Percentiles rank a stretch among this genome's conserved stretches.
These are phyloP conservation scores for Kwoniella botswanensis DNA, from an alignment of 768 basidiomycete genomes.

Conservation along the genomic window DNA sequence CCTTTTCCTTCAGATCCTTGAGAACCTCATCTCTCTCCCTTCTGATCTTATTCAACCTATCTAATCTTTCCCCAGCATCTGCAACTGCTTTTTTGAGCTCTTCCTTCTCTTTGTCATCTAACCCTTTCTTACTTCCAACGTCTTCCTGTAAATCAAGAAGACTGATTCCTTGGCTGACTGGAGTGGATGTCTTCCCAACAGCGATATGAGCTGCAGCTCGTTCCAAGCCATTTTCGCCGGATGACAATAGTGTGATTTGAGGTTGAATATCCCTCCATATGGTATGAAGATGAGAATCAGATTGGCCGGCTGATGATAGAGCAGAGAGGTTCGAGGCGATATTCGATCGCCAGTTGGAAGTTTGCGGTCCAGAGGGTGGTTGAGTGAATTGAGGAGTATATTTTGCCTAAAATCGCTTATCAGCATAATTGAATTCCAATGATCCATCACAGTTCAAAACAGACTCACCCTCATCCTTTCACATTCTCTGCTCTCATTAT, in stretches of 20 bases:
- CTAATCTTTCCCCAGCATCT: slow-evolving; percentile 62
- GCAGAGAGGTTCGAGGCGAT: slow-evolving; percentile 74
- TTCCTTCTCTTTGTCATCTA: slow-evolving; percentile 68
- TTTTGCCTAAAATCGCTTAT: slow-evolving; percentile 63
- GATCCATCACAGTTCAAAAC: not conserved
- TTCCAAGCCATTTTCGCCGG: slow-evolving; percentile 60
- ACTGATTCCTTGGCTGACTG: slow-evolving; percentile 58
- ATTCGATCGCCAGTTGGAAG: slow-evolving; percentile 74
- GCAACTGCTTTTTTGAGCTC: slow-evolving; percentile 68
- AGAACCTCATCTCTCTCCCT: slow-evolving; percentile 83
- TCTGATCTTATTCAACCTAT: slow-evolving; percentile 77
- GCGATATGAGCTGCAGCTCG: slow-evolving; percentile 35
- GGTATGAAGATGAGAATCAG: slow-evolving; percentile 74
- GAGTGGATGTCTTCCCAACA: slow-evolving; percentile 63
- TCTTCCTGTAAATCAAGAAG: slow-evolving; percentile 73
- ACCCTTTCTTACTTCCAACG: slow-evolving; percentile 59
- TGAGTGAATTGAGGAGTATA: slow-evolving; percentile 88
- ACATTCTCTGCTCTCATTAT: slow-evolving; percentile 82
- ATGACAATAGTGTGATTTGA: slow-evolving; percentile 68
- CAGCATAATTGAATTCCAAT: not conserved
- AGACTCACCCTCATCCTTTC: slow-evolving; percentile 71
- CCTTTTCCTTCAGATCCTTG: slow-evolving; percentile 96
- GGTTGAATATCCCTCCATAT: slow-evolving; percentile 74
- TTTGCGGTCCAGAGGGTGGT: slow-evolving; percentile 74
- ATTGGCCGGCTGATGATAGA: slow-evolving; percentile 75